Conservation (phyloP, 2,329 filamentous ascomycete species). For the Bretziella fagacearum region DNA sequence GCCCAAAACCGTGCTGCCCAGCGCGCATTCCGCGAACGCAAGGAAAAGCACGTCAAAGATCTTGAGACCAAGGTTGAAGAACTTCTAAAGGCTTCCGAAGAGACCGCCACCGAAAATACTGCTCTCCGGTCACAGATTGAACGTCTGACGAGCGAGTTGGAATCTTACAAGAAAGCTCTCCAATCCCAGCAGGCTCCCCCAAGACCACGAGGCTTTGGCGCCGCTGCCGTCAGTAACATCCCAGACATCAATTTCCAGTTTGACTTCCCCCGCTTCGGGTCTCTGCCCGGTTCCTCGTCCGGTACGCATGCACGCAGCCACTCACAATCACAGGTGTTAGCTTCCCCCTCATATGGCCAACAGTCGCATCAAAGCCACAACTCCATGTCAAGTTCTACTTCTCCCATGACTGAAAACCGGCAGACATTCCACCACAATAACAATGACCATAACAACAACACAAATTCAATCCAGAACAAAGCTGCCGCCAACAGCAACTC, state of each 20-base stretch:
- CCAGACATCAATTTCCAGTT: slow-evolving; percentile 78
- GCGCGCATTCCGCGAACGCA: slow-evolving; percentile 82
- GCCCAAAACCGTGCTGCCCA: slow-evolving; percentile 89
- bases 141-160: slow-evolving; percentile 66
- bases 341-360: not conserved
- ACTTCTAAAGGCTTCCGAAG: slow-evolving; percentile 66
- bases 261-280: slow-evolving; percentile 87
- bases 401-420: not conserved
- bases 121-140: slow-evolving; percentile 76
- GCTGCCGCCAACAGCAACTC: too few species aligned
- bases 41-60: slow-evolving; percentile 79
- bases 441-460: not conserved
- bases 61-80: slow-evolving; percentile 64
- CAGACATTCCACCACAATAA: slow-evolving; percentile 13
- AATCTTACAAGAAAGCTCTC: slow-evolving; percentile 78
- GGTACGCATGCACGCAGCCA: slow-evolving; percentile 7
- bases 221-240: slow-evolving; percentile 38
- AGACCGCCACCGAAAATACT: slow-evolving; percentile 70
- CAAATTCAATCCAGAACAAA: not conserved
- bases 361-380: not conserved
- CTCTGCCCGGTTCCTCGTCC: slow-evolving; percentile 36
- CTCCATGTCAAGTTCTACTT: slow-evolving; percentile 1
- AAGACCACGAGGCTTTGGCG: slow-evolving; percentile 25
- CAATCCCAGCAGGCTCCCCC: slow-evolving; percentile 33
- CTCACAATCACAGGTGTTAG: slow-evolving; percentile 13